Evolutionary conservation across 176 grass and related monocot species (phyloP).

Genomic region (Thalia dealbata): DNA sequence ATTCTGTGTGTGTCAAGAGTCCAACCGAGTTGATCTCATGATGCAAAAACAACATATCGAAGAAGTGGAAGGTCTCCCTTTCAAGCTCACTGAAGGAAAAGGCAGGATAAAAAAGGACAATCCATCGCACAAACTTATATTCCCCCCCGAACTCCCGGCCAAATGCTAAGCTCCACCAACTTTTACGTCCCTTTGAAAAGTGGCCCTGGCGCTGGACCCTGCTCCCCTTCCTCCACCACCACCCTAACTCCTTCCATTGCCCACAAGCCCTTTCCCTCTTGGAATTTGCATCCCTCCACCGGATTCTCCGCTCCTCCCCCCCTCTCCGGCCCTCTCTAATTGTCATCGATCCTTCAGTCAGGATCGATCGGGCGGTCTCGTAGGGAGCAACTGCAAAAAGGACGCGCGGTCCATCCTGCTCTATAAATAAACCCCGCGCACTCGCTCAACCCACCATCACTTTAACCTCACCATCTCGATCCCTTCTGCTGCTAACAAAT

Average conservation of each 20-base stretch:
- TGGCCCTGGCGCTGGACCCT: neutral
- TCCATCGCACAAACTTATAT: conserved; percentile 12
- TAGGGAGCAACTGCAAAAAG: conserved; percentile 5
- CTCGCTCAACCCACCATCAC: neutral
- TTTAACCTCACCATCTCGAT: neutral
- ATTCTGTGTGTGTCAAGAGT: neutral
- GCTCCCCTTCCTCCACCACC: conserved; percentile 13
- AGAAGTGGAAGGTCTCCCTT: conserved; percentile 4
- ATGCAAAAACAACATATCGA: neutral
- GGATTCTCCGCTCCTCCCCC: conserved; percentile 16
- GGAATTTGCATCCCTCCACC: conserved; percentile 13
- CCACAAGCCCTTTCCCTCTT: conserved; percentile 15
- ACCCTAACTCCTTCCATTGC: conserved; percentile 13
- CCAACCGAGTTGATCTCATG: neutral
- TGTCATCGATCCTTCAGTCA: conserved; percentile 2
- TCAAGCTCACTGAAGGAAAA: neutral
- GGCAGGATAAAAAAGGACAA: neutral
- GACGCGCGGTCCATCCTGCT: neutral
- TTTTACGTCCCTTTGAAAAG: conserved; percentile 19
- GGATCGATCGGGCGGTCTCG: conserved; percentile 9
- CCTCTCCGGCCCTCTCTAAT: no score
- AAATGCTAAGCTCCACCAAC: conserved; percentile 20
- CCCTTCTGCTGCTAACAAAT: neutral
- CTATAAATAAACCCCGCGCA: conserved; percentile 8
- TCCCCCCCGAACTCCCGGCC: neutral